Evolutionary conservation across 108 stramenopile genomes (phyloP).

Genomic region (Nannochloropsis granulata): DNA sequence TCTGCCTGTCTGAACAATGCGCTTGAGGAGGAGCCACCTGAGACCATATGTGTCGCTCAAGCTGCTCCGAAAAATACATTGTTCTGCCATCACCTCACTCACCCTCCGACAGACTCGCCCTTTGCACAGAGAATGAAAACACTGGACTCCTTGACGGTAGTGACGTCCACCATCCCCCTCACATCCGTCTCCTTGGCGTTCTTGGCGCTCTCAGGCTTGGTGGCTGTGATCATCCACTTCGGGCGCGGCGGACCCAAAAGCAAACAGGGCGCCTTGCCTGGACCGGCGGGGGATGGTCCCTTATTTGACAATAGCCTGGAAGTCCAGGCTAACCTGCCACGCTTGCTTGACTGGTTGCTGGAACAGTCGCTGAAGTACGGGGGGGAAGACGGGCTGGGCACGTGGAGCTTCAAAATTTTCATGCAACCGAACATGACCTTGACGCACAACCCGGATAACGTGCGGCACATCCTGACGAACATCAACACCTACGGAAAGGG

Average conservation of each 20-base stretch:
- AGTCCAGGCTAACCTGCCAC: not conserved
- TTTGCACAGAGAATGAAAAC: no score
- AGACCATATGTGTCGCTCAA: no score
- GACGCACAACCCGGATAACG: not conserved
- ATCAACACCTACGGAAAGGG: not conserved
- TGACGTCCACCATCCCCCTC: no score
- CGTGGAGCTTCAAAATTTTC: not conserved
- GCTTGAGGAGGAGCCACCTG: no score
- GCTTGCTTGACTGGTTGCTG: not conserved
- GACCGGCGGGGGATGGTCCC: not conserved
- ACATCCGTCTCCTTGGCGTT: not conserved
- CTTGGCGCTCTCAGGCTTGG: not conserved
- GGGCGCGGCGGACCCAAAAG: not conserved
- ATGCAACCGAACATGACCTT: not conserved
- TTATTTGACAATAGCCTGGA: not conserved
- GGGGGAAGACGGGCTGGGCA: not conserved
- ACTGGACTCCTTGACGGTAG: no score
- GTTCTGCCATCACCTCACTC: no score
- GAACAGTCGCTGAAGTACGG: not conserved
- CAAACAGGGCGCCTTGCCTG: not conserved
- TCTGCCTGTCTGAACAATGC: no score
- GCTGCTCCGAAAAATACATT: no score
- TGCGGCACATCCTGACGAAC: not conserved
- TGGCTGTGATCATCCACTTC: not conserved
- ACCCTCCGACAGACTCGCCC: no score